These are phyloP conservation scores for Wallacemonas sp. DNA, from an alignment of 208 protist genomes.

Conservation along the genomic window DNA sequence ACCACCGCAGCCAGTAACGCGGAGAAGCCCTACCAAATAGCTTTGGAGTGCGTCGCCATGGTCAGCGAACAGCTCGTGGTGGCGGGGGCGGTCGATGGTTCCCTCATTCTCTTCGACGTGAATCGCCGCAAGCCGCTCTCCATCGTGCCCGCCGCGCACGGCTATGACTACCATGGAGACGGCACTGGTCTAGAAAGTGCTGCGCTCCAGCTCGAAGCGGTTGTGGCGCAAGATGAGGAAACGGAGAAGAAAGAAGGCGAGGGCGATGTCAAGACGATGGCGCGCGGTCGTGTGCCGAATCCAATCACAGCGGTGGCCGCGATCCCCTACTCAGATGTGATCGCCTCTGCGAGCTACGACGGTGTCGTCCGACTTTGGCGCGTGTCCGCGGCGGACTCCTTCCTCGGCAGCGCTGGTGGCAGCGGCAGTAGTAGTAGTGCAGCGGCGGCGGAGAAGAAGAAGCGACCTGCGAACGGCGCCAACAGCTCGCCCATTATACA, in stretches of 20 bases:
- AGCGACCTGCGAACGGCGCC: too few species aligned
- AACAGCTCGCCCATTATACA: slow-evolving; percentile 43
- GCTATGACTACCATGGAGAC: slow-evolving; percentile 76
- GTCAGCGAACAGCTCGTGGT: slow-evolving; percentile 78
- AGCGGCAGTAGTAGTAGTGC: not conserved
- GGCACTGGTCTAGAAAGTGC: slow-evolving; percentile 85
- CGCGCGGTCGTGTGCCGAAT: slow-evolving; percentile 45
- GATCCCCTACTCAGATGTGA: slow-evolving; percentile 81
- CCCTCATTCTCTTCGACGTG: slow-evolving; percentile 86
- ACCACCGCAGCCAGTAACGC: not conserved
- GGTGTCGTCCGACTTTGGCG: slow-evolving; percentile 87
- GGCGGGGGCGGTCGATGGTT: slow-evolving; percentile 64
- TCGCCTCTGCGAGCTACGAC: slow-evolving; percentile 86
- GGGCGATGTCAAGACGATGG: not conserved
- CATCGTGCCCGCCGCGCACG: slow-evolving; percentile 69
- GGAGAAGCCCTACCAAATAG: slow-evolving; percentile 25
- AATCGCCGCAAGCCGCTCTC: slow-evolving; percentile 70
- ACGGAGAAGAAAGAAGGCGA: not conserved
- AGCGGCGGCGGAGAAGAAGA: too few species aligned
- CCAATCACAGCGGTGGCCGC: slow-evolving; percentile 84
- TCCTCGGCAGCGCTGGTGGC: slow-evolving; percentile 17
- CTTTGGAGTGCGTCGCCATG: slow-evolving; percentile 81
- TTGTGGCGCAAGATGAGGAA: slow-evolving; percentile 15
- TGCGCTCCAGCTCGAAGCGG: slow-evolving; percentile 29
- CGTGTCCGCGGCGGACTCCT: slow-evolving; percentile 26